A percentile compares a stretch with the other conserved stretches of the same genome.
Conservation (phyloP, 345 rosid genomes). For the Bruguiera gymnorhiza region DNA sequence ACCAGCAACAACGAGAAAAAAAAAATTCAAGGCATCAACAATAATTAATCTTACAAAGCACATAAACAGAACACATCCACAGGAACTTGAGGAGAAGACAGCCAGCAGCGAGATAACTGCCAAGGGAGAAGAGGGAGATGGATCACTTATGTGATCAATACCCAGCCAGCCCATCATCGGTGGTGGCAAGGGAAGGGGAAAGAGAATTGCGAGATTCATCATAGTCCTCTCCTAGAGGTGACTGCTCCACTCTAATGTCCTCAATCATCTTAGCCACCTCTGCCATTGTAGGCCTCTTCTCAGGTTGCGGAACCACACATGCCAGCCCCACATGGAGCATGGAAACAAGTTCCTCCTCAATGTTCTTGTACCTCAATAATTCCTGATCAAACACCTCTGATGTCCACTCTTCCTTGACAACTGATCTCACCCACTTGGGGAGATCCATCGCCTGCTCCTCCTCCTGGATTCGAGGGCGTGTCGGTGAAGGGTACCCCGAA, state of each 20-base stretch:
- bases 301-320: conserved; percentile 71
- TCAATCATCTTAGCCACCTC: conserved; percentile 89
- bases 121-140: neutral
- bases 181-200: conserved; percentile 85
- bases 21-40: neutral
- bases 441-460: conserved; percentile 66
- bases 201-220: conserved; percentile 86
- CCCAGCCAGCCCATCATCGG: conserved; percentile 63
- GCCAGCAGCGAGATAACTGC: conserved; percentile 34
- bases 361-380: conserved; percentile 89
- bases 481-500: conserved; percentile 66
- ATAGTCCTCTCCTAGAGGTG: conserved; percentile 85
- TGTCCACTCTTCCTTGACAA: conserved; percentile 96
- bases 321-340: conserved; percentile 90
- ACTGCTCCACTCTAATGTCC: conserved; percentile 89
- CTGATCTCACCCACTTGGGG: conserved; percentile 91
- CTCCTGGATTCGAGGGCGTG: conserved; percentile 52
- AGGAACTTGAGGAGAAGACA: conserved; percentile 3
- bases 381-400: conserved; percentile 96
- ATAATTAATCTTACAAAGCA: conserved; percentile 17
- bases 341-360: conserved; percentile 82
- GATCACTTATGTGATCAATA: conserved; percentile 21
- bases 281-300: conserved; percentile 77
- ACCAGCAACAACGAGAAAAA: conserved; percentile 1
- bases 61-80: conserved; percentile 7